Evolutionary conservation across 225 moss, liverwort and hornwort genomes (phyloP).

Genomic region (Anthoceros angustus): DNA sequence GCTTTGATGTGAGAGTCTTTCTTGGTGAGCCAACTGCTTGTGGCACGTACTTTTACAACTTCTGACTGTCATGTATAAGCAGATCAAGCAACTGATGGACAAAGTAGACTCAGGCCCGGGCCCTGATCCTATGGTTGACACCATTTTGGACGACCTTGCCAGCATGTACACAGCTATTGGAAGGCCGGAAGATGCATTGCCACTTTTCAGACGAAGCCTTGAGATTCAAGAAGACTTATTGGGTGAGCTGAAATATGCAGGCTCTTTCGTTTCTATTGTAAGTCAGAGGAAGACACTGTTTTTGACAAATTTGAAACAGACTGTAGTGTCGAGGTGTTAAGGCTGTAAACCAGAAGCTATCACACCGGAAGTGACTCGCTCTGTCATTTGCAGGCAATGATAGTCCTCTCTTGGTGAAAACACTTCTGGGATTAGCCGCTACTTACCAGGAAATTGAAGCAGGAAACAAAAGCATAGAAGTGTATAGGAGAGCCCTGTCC

Average conservation of each 20-base stretch:
- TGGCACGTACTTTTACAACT: not conserved
- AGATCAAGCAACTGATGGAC: slow-evolving; percentile 48
- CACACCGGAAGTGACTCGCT: not conserved
- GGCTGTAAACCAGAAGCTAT: not conserved
- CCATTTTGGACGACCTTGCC: slow-evolving; percentile 68
- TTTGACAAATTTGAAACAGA: not conserved
- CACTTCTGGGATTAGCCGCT: slow-evolving; percentile 64
- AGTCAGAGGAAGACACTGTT: not conserved
- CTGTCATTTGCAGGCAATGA: slow-evolving; percentile 32
- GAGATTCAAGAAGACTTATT: slow-evolving; percentile 59
- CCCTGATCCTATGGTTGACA: slow-evolving; percentile 52
- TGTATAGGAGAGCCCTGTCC: slow-evolving; percentile 41
- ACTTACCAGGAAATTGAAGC: slow-evolving; percentile 51
- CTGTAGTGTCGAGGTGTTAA: not conserved
- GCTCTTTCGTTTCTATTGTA: not conserved
- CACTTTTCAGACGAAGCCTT: slow-evolving; percentile 41
- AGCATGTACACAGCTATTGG: slow-evolving; percentile 66
- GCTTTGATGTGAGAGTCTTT: not conserved
- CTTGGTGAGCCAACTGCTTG: not conserved
- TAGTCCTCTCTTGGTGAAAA: slow-evolving; percentile 44
- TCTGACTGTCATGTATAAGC: not conserved
- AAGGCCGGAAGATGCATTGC: slow-evolving; percentile 64
- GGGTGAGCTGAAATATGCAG: slow-evolving; percentile 25
- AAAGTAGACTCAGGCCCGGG: slow-evolving; percentile 26
- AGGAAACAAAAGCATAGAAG: slow-evolving; percentile 33